Evolutionary conservation across 495 filamentous ascomycete genomes (phyloP).

Genomic region (Tuber calosporum): DNA sequence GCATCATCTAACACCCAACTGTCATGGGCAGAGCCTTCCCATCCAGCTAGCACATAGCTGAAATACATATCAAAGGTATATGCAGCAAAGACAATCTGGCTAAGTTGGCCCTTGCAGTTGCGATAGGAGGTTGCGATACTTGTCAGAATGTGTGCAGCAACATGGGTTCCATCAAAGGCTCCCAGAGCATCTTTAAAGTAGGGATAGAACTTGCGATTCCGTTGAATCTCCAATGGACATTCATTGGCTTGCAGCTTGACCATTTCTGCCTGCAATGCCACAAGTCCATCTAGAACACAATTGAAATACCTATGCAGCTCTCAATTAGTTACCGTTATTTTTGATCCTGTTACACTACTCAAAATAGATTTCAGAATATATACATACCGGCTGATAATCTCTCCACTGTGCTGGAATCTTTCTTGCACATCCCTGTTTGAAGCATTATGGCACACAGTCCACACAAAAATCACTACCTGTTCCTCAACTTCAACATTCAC

Average conservation of each 20-base stretch:
- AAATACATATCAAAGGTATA: too few species aligned
- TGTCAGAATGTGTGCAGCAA: too few species aligned
- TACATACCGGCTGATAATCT: neutral
- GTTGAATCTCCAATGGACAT: neutral
- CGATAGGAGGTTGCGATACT: too few species aligned
- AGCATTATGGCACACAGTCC: constrained; percentile 1
- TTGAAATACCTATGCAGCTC: neutral
- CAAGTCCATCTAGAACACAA: neutral
- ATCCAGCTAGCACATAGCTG: too few species aligned
- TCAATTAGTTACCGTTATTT: too few species aligned
- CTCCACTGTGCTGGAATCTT: constrained; percentile 4
- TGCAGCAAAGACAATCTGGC: too few species aligned
- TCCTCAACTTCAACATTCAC: neutral
- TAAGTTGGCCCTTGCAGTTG: too few species aligned
- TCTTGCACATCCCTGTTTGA: neutral
- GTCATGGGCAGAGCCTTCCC: too few species aligned
- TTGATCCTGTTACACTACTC: too few species aligned
- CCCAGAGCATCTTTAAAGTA: constrained; percentile 6
- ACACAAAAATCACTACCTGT: neutral
- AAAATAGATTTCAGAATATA: too few species aligned
- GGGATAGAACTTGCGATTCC: neutral
- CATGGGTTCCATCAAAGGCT: neutral
- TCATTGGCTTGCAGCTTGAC: neutral
- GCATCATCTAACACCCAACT: too few species aligned
- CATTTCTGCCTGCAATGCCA: neutral